Evolutionary conservation across 2,329 filamentous ascomycete genomes (phyloP).

Genomic region (Claviceps sorghi): DNA sequence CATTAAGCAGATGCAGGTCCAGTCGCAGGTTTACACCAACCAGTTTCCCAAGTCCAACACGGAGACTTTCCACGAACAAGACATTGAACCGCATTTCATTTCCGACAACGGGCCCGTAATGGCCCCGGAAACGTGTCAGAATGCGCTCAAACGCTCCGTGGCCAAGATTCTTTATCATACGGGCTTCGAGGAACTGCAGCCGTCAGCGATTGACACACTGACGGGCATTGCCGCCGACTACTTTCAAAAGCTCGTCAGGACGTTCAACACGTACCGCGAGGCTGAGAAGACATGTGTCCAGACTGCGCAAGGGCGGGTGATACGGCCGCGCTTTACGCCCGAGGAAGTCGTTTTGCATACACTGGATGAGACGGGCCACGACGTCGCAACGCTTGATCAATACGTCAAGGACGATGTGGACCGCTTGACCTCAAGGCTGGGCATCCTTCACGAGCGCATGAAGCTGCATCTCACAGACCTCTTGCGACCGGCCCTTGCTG

Average conservation of each 20-base stretch:
- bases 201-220: constrained; percentile 77
- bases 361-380: constrained; percentile 68
- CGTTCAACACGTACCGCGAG: constrained; percentile 71
- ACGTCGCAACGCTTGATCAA: constrained; percentile 64
- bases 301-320: constrained; percentile 25
- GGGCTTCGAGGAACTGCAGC: constrained; percentile 93
- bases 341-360: constrained; percentile 84
- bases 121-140: constrained; percentile 65
- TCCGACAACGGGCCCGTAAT: constrained; percentile 82
- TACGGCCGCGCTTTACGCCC: constrained; percentile 55
- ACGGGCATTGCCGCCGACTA: constrained; percentile 84
- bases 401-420: constrained; percentile 95
- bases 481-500: constrained; percentile 68
- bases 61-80: constrained; percentile 72
- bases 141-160: constrained; percentile 77
- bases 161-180: constrained; percentile 92
- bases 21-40: constrained; percentile 94
- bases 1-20: constrained; percentile 98
- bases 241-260: constrained; percentile 68
- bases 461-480: constrained; percentile 86
- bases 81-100: constrained; percentile 78
- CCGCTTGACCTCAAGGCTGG: constrained; percentile 62
- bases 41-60: constrained; percentile 96
- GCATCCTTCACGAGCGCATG: constrained; percentile 84
- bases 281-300: constrained; percentile 56